Conservation (phyloP, 257 asterid genomes). For the Nicotiana sylvestris region DNA sequence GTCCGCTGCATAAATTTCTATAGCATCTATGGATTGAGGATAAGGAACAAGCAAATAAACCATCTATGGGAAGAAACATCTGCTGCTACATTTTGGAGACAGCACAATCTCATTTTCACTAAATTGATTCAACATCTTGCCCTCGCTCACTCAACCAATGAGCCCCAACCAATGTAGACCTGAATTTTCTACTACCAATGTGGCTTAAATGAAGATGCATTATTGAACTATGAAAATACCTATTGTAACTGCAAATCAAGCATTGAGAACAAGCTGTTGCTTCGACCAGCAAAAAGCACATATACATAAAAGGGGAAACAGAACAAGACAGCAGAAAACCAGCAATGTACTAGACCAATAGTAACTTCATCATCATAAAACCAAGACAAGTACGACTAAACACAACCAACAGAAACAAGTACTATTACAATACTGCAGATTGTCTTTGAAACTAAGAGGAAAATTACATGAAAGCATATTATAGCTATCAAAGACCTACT, state of each 20-base stretch:
- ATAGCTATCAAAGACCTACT: neutral
- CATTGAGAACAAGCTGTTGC: too few relatives aligned
- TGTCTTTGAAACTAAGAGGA: neutral
- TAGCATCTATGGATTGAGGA: too few relatives aligned
- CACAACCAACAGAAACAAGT: neutral
- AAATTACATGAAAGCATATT: neutral
- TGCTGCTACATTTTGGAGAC: too few relatives aligned
- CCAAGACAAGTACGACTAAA: neutral
- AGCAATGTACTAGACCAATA: neutral
- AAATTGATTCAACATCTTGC: neutral
- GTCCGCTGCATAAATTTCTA: too few relatives aligned
- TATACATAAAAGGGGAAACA: neutral
- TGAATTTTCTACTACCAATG: neutral
- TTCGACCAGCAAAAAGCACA: neutral
- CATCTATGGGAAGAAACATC: too few relatives aligned
- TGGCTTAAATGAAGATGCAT: neutral
- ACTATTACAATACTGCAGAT: constrained; percentile 7
- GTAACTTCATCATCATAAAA: neutral
- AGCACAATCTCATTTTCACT: neutral
- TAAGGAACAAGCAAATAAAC: too few relatives aligned
- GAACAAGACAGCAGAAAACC: neutral
- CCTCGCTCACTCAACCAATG: neutral
- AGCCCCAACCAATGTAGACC: neutral
- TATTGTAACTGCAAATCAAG: too few relatives aligned
- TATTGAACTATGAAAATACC: neutral